A percentile compares a stretch with the other conserved stretches of the same genome.
These are phyloP conservation scores for Antitrichia curtipendula DNA, from an alignment of 225 moss, liverwort and hornwort species.

Conservation along the genomic window DNA sequence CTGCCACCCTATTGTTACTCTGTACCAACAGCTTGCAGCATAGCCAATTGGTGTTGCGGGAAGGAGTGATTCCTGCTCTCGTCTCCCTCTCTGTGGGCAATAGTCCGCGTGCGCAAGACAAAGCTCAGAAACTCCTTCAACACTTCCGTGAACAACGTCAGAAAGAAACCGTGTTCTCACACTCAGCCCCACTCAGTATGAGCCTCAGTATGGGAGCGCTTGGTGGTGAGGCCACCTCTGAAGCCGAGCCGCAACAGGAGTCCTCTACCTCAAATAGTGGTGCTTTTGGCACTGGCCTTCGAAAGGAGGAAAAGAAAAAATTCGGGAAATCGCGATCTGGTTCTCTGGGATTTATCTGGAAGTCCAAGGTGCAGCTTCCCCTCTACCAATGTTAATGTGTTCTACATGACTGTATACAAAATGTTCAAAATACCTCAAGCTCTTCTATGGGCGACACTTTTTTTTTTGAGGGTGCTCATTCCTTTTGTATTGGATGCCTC, in stretches of 20 bases:
- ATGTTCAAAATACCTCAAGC: neutral
- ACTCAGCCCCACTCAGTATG: conserved; percentile 28
- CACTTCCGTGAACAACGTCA: conserved; percentile 73
- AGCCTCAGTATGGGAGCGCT: conserved; percentile 6
- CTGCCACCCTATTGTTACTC: conserved; percentile 62
- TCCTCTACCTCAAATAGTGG: neutral
- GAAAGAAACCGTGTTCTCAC: conserved; percentile 41
- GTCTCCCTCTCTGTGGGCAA: conserved; percentile 61
- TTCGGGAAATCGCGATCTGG: conserved; percentile 40
- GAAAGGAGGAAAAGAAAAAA: conserved; percentile 30
- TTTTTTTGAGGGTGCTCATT: neutral
- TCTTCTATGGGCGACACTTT: neutral
- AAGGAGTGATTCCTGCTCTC: conserved; percentile 79
- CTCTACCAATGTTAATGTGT: conserved; percentile 39
- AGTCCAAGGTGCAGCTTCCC: conserved; percentile 24
- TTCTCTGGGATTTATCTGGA: conserved; percentile 42
- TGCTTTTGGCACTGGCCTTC: neutral
- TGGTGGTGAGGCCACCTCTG: neutral
- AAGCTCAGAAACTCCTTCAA: conserved; percentile 68
- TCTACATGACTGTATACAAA: neutral
- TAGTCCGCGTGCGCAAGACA: conserved; percentile 61
- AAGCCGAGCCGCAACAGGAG: neutral
- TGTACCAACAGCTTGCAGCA: conserved; percentile 61
- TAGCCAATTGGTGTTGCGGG: conserved; percentile 65
- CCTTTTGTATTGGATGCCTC: neutral